Percentiles rank a stretch among this genome's conserved stretches.
phyloP scores from a whole-genome alignment of 352 stramenopile species.

The Phytophthora brassicae region DNA sequence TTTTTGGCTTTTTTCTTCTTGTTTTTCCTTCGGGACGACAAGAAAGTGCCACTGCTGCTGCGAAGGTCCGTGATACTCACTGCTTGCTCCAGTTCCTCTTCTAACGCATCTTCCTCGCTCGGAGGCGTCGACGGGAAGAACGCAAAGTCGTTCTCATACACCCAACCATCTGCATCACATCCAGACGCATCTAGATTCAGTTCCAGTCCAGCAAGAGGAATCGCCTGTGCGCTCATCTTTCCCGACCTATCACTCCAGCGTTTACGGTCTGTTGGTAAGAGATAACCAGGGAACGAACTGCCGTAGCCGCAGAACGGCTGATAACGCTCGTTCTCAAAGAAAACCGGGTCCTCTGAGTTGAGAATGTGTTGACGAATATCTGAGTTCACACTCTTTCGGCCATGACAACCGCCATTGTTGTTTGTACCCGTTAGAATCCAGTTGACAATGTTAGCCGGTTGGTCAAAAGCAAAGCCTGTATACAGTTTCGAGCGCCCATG shows the following conservation, averaged over 20 bases:
- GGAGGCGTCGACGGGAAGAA: constrained; percentile 64
- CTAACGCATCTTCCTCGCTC: constrained; percentile 23
- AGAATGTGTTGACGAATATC: constrained; percentile 71
- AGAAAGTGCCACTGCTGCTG: constrained; percentile 30
- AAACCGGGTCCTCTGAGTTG: constrained; percentile 67
- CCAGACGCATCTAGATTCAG: constrained; percentile 59
- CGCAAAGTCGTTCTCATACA: constrained; percentile 86
- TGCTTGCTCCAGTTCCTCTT: constrained; percentile 27
- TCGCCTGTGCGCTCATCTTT: constrained; percentile 68
- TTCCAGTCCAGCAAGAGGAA: constrained; percentile 67
- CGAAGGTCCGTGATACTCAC: constrained; percentile 10
- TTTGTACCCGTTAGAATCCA: constrained; percentile 64
- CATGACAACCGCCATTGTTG: constrained; percentile 37
- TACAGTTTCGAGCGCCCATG: constrained; percentile 51
- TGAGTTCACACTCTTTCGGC: constrained; percentile 60
- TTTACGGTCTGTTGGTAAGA: constrained; percentile 78
- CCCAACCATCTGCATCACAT: constrained; percentile 80
- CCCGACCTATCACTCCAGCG: constrained; percentile 85
- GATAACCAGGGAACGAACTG: constrained; percentile 77
- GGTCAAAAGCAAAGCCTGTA: constrained; percentile 84
- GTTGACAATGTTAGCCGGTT: constrained; percentile 73
- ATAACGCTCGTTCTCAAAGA: constrained; percentile 89
- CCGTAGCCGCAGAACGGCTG: constrained; percentile 85
- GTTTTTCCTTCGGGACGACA: constrained; percentile 31
- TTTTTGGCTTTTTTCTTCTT: constrained; percentile 55